These are phyloP conservation scores for Phlebopus sp. DNA, from an alignment of 1,284 basidiomycete genomes.

Conservation along the genomic window DNA sequence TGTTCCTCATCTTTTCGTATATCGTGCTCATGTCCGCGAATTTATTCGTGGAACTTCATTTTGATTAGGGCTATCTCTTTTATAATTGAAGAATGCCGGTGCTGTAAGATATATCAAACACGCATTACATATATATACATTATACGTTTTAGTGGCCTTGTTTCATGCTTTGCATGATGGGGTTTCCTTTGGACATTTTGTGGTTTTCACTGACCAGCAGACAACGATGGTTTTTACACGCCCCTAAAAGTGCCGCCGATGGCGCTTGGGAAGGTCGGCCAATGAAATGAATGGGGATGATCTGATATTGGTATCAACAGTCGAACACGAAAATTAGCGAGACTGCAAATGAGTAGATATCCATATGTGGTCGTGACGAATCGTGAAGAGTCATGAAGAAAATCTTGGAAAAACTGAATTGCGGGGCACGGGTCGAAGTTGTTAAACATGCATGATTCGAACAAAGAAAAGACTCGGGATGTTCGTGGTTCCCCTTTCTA, in stretches of 20 bases:
- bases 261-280: too few species aligned
- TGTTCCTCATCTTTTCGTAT: constrained; percentile 77
- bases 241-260: too few species aligned
- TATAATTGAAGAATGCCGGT: background rate
- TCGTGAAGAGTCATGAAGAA: background rate
- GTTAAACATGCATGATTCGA: background rate
- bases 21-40: constrained; percentile 69
- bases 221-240: too few species aligned
- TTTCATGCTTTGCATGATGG: too few species aligned
- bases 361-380: background rate
- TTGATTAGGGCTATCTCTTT: constrained; percentile 5
- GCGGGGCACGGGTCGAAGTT: background rate
- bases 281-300: background rate
- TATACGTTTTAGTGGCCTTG: too few species aligned
- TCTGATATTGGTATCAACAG: background rate
- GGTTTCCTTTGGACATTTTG: too few species aligned
- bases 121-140: too few species aligned
- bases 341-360: background rate
- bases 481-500: background rate
- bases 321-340: background rate
- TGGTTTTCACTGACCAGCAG: too few species aligned
- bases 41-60: constrained; percentile 64
- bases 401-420: background rate
- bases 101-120: too few species aligned
- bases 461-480: background rate